phyloP scores from a whole-genome alignment of 1,284 basidiomycete genomes.

The Exobasidium rhododendri region DNA sequence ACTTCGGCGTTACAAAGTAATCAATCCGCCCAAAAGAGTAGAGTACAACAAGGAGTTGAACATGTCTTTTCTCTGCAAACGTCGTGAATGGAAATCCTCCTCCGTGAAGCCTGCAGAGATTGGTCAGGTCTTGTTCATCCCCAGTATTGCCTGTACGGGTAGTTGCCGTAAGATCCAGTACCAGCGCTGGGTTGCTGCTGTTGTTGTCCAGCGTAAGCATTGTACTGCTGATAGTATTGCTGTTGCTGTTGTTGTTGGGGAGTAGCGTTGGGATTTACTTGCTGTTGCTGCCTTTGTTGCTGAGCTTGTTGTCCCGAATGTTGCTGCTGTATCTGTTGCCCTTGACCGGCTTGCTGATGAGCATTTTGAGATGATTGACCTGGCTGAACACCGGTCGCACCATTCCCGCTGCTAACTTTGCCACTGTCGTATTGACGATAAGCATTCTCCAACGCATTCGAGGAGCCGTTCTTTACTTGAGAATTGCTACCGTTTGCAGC shows the following conservation, averaged over 20 bases:
- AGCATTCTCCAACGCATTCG: conserved; percentile 14
- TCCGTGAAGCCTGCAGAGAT: too few species aligned
- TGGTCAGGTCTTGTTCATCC: too few species aligned
- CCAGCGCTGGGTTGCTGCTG: conserved; percentile 36
- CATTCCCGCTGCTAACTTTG: not conserved
- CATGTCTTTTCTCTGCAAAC: too few species aligned
- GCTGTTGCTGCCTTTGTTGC: conserved; percentile 32
- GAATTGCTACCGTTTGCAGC: conserved; percentile 7
- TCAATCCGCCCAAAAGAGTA: too few species aligned
- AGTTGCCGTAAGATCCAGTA: conserved; percentile 37
- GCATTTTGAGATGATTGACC: not conserved
- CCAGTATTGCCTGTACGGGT: conserved; percentile 50
- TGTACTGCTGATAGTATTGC: conserved; percentile 50
- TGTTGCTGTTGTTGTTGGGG: conserved; percentile 44
- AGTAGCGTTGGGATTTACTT: conserved; percentile 21
- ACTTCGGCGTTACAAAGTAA: too few species aligned
- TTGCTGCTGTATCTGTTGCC: conserved; percentile 19
- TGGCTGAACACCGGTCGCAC: not conserved
- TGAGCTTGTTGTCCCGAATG: conserved; percentile 20
- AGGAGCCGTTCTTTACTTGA: conserved; percentile 6
- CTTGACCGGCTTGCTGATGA: conserved; percentile 11
- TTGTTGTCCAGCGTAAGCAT: conserved; percentile 41
- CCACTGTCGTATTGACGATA: conserved; percentile 13
- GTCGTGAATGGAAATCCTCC: too few species aligned
- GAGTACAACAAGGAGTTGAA: too few species aligned